Conservation (phyloP, 352 stramenopile genomes). For the Globisporangium paddicum region DNA sequence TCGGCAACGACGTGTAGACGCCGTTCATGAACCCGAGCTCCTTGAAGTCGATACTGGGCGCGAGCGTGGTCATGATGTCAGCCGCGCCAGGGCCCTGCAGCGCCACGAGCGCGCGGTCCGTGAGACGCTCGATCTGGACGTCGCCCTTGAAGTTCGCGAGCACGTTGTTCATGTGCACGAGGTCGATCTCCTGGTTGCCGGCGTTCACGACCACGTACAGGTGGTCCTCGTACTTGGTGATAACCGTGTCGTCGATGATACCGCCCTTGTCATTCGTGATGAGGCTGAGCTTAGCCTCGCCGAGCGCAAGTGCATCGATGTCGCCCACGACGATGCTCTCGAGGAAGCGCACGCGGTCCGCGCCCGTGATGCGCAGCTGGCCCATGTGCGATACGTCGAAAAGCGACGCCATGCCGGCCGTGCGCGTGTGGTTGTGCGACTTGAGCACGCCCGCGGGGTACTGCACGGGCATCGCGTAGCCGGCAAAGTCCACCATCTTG, state of each 20-base stretch:
- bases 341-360: slow-evolving; percentile 94
- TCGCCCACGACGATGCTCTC: slow-evolving; percentile 96
- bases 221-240: slow-evolving; percentile 94
- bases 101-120: slow-evolving; percentile 92
- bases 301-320: slow-evolving; percentile 79
- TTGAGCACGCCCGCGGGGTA: slow-evolving; percentile 97
- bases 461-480: slow-evolving; percentile 97
- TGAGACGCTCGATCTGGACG: slow-evolving; percentile 93
- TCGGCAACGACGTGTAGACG: slow-evolving; percentile 75
- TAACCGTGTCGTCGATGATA: slow-evolving; percentile 98
- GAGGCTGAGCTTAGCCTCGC: slow-evolving; percentile 92
- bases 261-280: slow-evolving; percentile 95
- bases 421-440: slow-evolving; percentile 85
- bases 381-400: slow-evolving; percentile 99
- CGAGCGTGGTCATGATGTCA: slow-evolving; percentile 74
- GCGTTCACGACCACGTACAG: slow-evolving; percentile 98
- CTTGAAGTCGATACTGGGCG: slow-evolving; percentile 87
- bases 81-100: slow-evolving; percentile 94
- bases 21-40: slow-evolving; percentile 97
- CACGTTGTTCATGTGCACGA: slow-evolving; percentile 90
- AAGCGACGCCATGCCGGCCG: slow-evolving; percentile 75
- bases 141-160: slow-evolving; percentile 89
- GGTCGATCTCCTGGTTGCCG: slow-evolving; percentile 95
- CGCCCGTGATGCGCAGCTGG: slow-evolving; percentile 91
- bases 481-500: slow-evolving; percentile 95